phyloP scores from a whole-genome alignment of 2,329 filamentous ascomycete genomes.

The Allantophomopsis lycopodina region DNA sequence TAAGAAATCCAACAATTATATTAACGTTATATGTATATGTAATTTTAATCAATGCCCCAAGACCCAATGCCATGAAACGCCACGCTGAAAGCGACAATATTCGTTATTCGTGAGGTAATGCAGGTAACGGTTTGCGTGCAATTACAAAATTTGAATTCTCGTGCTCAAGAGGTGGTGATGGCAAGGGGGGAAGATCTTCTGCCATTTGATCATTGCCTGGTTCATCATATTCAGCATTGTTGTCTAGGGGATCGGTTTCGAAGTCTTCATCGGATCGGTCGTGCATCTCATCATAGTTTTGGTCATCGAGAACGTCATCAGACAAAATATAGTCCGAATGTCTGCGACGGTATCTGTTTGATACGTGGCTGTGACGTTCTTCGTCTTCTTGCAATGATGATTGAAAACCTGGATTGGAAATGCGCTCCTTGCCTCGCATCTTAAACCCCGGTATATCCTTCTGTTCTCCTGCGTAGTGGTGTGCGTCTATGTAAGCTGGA shows the following conservation, averaged over 20 bases:
- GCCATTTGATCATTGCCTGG: background rate
- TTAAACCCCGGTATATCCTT: background rate
- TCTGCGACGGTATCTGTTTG: too few species aligned
- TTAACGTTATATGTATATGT: background rate
- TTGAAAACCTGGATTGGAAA: too few species aligned
- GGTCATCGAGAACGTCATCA: background rate
- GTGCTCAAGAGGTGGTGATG: conserved; percentile 2
- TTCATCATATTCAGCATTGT: background rate
- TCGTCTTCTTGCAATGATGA: too few species aligned
- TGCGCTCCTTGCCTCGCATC: too few species aligned
- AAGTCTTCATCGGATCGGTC: background rate
- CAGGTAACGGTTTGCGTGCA: conserved; percentile 8
- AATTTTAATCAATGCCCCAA: background rate
- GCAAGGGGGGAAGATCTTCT: conserved; percentile 1
- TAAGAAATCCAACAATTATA: background rate
- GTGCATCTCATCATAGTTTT: background rate
- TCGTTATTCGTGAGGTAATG: conserved; percentile 4
- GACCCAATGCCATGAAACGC: background rate
- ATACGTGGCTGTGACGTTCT: too few species aligned
- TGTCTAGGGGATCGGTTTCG: background rate
- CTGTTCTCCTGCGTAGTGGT: background rate
- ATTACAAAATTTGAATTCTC: conserved; percentile 2
- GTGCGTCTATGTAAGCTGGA: background rate
- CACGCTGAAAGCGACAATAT: background rate
- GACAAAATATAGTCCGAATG: too few species aligned